A percentile compares a stretch with the other conserved stretches of the same genome.
phyloP scores from a whole-genome alignment of 139 green algal species.

The Chlorella sp. region DNA sequence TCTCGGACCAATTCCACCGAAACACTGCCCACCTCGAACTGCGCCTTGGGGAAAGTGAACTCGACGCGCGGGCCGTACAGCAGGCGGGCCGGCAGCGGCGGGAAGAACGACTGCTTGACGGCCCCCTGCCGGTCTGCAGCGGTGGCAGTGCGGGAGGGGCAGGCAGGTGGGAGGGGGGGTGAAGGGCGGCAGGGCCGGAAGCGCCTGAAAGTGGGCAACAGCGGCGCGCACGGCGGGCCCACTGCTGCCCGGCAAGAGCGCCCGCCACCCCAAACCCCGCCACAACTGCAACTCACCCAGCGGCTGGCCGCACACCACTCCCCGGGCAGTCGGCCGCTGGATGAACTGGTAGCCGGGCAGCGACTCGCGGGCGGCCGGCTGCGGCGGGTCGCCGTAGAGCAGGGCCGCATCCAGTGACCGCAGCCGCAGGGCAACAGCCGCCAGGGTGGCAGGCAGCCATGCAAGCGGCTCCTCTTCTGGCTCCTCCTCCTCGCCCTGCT shows the following conservation, averaged over 20 bases:
- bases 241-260: too few relatives aligned
- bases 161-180: not conserved
- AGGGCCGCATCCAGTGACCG: conserved; percentile 70
- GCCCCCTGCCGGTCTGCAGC: conserved; percentile 23
- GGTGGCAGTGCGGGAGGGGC: not conserved
- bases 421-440: conserved; percentile 74
- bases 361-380: not conserved
- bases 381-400: conserved; percentile 45
- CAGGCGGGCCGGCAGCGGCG: conserved; percentile 43
- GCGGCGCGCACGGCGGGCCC: too few relatives aligned
- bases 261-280: too few relatives aligned
- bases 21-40: conserved; percentile 32
- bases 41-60: conserved; percentile 36
- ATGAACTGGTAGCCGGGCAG: conserved; percentile 48
- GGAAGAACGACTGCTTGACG: conserved; percentile 40
- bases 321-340: conserved; percentile 19
- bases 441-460: conserved; percentile 80
- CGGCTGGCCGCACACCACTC: conserved; percentile 9
- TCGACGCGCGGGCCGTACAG: conserved; percentile 36
- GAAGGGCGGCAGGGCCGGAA: not conserved
- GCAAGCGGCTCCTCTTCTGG: conserved; percentile 52
- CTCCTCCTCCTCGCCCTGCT: not conserved
- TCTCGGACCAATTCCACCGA: too few relatives aligned
- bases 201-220: not conserved
- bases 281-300: conserved; percentile 1